phyloP scores from a whole-genome alignment of 306 rosid species.

The Myrica gale region DNA sequence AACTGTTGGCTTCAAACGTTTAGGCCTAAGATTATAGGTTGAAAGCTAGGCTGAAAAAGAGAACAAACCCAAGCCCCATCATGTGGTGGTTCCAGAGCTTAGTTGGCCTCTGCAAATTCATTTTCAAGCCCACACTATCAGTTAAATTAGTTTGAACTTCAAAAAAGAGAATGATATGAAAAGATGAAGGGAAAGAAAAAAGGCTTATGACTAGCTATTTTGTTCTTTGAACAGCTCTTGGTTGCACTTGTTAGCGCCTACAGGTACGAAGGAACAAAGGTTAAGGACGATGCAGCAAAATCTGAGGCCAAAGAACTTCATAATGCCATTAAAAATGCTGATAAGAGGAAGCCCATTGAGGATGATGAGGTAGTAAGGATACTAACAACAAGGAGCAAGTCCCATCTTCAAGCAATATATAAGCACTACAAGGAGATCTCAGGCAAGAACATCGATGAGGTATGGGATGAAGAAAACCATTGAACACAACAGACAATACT shows the following conservation, averaged over 20 bases:
- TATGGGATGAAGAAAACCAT: constrained; percentile 17
- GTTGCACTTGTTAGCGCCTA: constrained; percentile 85
- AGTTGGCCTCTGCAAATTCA: too few relatives aligned
- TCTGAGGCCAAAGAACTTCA: constrained; percentile 61
- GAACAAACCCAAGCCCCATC: too few relatives aligned
- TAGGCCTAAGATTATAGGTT: too few relatives aligned
- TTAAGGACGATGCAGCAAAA: constrained; percentile 58
- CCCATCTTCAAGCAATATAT: constrained; percentile 52
- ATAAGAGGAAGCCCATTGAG: constrained; percentile 43
- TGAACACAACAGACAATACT: neutral
- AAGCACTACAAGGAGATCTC: constrained; percentile 64
- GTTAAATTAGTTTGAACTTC: too few relatives aligned
- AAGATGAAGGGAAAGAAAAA: too few relatives aligned
- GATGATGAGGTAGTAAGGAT: constrained; percentile 72
- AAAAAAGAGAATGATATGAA: too few relatives aligned
- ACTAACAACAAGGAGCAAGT: constrained; percentile 81
- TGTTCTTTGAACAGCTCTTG: constrained; percentile 57
- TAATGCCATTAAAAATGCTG: constrained; percentile 48
- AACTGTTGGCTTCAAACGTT: too few relatives aligned
- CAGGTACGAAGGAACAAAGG: constrained; percentile 83
- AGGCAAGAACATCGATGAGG: constrained; percentile 70
- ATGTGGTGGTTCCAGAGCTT: too few relatives aligned
- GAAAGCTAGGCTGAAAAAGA: too few relatives aligned
- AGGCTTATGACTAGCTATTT: neutral
- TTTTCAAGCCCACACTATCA: too few relatives aligned